Conservation (phyloP, 768 basidiomycete species). For the Russula sp. region DNA sequence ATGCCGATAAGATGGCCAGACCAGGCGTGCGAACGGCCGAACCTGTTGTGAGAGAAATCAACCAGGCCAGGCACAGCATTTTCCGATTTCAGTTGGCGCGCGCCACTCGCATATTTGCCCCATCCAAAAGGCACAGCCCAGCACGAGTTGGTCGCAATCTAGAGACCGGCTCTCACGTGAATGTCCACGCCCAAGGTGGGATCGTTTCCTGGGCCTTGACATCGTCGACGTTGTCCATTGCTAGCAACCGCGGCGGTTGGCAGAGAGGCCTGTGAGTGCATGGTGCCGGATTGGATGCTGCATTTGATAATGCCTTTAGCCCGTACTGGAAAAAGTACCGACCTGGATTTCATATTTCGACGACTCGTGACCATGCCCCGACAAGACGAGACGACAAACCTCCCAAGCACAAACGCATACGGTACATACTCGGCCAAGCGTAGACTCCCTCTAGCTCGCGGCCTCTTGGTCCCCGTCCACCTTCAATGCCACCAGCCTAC, state of each 20-base stretch:
- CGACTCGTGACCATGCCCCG: not conserved
- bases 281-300: not conserved
- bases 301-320: not conserved
- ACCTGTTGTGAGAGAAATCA: not conserved
- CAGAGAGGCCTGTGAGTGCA: no score
- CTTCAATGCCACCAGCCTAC: conserved; percentile 45
- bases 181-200: no score
- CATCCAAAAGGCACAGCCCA: no score
- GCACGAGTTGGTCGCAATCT: no score
- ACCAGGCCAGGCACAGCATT: not conserved
- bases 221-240: no score
- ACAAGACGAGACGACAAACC: no score
- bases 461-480: conserved; percentile 28
- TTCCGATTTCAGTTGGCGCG: no score
- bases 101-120: no score
- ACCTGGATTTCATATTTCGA: not conserved
- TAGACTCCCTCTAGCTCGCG: not conserved
- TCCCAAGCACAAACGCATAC: no score
- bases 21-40: not conserved
- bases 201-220: no score
- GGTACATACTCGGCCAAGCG: not conserved
- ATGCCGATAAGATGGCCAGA: conserved; percentile 4
- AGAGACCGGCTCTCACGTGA: no score
- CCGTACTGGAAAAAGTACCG: not conserved
- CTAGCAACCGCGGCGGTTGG: no score